Evolutionary conservation across 2,329 filamentous ascomycete genomes (phyloP).

Genomic region (Zymoseptoria ardabiliae): DNA sequence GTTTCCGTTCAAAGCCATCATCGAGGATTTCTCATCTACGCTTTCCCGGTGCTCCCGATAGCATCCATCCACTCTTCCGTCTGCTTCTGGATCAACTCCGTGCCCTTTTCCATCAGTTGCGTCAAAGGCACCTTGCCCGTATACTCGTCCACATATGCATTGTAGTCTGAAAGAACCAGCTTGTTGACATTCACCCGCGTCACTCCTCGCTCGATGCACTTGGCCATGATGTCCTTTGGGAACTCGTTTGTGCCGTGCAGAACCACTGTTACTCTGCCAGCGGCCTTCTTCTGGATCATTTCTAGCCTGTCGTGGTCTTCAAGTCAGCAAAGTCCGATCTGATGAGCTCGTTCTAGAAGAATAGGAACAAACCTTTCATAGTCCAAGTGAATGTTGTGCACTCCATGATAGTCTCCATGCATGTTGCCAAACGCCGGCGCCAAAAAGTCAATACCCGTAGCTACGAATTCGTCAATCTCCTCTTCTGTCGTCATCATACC

Average conservation of each 20-base stretch:
- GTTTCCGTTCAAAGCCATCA: too few relatives aligned
- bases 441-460: constrained; percentile 27
- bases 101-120: constrained; percentile 48
- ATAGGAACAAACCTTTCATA: constrained; percentile 40
- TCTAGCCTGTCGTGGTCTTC: constrained; percentile 29
- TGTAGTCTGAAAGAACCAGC: constrained; percentile 47
- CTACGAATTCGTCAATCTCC: constrained; percentile 25
- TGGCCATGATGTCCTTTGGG: constrained; percentile 46
- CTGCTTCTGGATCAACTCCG: constrained; percentile 47
- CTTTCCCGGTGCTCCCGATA: constrained; percentile 18
- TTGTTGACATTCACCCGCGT: constrained; percentile 55
- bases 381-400: constrained; percentile 53
- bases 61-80: constrained; percentile 51
- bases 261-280: constrained; percentile 44
- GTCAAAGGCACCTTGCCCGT: constrained; percentile 48
- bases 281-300: constrained; percentile 44
- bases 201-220: constrained; percentile 49
- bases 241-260: constrained; percentile 55
- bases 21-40: too few relatives aligned
- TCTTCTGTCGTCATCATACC: constrained; percentile 25
- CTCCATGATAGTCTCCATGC: constrained; percentile 48
- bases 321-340: not conserved
- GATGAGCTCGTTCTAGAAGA: not conserved
- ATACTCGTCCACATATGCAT: constrained; percentile 40
- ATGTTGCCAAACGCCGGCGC: constrained; percentile 29